Evolutionary conservation across 2,329 filamentous ascomycete species (phyloP).

Genomic region (Simplicillium aogashimaense): DNA sequence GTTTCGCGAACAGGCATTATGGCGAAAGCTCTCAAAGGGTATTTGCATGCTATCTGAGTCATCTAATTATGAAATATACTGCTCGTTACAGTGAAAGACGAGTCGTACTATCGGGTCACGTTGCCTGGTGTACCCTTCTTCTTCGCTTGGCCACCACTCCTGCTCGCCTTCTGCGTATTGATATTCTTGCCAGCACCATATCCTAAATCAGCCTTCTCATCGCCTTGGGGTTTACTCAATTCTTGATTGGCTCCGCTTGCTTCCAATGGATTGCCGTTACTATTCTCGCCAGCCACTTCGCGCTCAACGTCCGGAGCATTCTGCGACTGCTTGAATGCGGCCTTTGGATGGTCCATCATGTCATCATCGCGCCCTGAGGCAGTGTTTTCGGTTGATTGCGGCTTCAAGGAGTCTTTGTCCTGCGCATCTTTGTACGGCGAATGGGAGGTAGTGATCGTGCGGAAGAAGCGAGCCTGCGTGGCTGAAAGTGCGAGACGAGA

Average conservation of each 20-base stretch:
- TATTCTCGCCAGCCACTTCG: slow-evolving; percentile 24
- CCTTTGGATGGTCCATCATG: slow-evolving; percentile 42
- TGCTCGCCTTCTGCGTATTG: too few relatives aligned
- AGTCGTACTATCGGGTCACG: too few relatives aligned
- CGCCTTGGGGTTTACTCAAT: slow-evolving; percentile 27
- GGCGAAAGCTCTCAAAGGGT: too few relatives aligned
- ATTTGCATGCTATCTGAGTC: too few relatives aligned
- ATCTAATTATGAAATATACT: too few relatives aligned
- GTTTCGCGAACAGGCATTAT: too few relatives aligned
- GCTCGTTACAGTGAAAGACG: too few relatives aligned
- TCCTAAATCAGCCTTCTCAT: slow-evolving; percentile 16
- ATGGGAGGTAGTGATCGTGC: slow-evolving; percentile 16
- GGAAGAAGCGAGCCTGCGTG: slow-evolving; percentile 16
- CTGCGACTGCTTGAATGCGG: slow-evolving; percentile 59
- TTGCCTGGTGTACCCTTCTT: too few relatives aligned
- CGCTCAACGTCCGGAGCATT: slow-evolving; percentile 57
- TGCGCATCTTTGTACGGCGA: slow-evolving; percentile 40
- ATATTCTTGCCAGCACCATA: too few relatives aligned
- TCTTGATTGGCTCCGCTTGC: slow-evolving; percentile 34
- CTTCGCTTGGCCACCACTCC: too few relatives aligned
- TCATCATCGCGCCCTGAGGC: slow-evolving; percentile 57
- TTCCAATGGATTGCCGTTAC: slow-evolving; percentile 23
- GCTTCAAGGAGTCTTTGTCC: slow-evolving; percentile 54
- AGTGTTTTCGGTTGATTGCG: slow-evolving; percentile 55
- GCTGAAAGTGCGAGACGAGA: too few relatives aligned